Evolutionary conservation across 2,329 filamentous ascomycete genomes (phyloP), one percentile per base, ranked within the genome.

Genomic region (Cercospora sojina): DNA sequence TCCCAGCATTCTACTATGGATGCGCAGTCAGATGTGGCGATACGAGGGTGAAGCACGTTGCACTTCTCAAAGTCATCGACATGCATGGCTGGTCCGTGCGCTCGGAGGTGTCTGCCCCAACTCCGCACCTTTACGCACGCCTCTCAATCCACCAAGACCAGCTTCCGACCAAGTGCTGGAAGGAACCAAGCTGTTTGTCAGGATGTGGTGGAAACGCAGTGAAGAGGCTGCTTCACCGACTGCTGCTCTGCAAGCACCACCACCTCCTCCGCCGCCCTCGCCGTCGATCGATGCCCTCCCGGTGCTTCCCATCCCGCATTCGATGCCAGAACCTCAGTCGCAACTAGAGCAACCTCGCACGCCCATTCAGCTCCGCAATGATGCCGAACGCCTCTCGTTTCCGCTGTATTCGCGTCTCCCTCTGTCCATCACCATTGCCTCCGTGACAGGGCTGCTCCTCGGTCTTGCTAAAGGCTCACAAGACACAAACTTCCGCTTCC

Each of bases 401-500:
- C 75, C 76, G 23, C 74, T 77, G 58, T 59, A 65, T 27, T 57
- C 73, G n/a, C 77, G 77, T 32, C 68, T 79, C 12, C 73, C 74
- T 8, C 66, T 77, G 25, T 68, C 72, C 49, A 71, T 70, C 23
- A 51, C 69, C 20, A 62, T 75, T 25, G 71, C 73, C 49, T 70
- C 68, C 59, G 59, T 70, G 31, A 55, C 71, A 18, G 77, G 77
- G 49, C 70, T 76, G 59, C 35, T 72, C 56, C 71, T 79, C 25
- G 77, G 77, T 32, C 56, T 75, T 13, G 68, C 71, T 16, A 75
- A 79, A 60, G 77, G 77, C 61, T 71, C 68, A 18, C 68, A 70
- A 61, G 73, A 75, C 31, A 62, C 73, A 51, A 89, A 91, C 60
- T 84, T 96, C 65, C 90, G 91, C 43, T 99, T 97, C 82, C 90